Percentiles rank a stretch among this genome's conserved stretches.
Conservation (phyloP, 2,329 filamentous ascomycete genomes). For the Sclerotinia spermophila region DNA sequence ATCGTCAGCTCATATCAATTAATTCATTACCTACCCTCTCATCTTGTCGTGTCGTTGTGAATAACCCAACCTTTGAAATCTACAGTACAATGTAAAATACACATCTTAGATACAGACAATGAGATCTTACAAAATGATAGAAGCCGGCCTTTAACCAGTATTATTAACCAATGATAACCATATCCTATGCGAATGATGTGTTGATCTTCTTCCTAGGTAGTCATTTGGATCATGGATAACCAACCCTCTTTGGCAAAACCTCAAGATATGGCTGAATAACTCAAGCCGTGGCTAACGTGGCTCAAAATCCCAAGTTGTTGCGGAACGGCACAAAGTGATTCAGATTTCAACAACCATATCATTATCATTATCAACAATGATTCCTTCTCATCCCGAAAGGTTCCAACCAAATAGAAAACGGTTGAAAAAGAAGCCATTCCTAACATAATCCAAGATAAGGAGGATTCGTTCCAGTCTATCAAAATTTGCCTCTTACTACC, state of each 20-base stretch:
- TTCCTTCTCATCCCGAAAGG: not conserved
- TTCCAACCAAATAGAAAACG: not conserved
- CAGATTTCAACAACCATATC: not conserved
- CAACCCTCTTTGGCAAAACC: not conserved
- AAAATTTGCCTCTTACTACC: not conserved
- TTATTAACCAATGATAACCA: not conserved
- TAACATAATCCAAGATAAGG: not conserved
- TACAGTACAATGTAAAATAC: not conserved
- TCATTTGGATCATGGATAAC: not conserved
- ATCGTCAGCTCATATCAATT: not conserved
- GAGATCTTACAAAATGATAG: not conserved
- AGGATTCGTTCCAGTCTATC: not conserved
- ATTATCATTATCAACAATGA: not conserved
- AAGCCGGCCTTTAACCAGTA: not conserved
- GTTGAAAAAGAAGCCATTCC: slow-evolving; percentile 2
- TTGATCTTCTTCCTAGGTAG: not conserved
- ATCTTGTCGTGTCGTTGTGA: not conserved
- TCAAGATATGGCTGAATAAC: not conserved
- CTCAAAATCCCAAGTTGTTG: not conserved
- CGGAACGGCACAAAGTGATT: not conserved
- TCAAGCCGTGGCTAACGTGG: not conserved
- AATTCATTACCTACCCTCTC: not conserved
- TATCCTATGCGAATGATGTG: not conserved
- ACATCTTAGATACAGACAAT: not conserved
- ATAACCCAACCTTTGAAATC: not conserved